Conservation (phyloP, 2,329 filamentous ascomycete species). For the Plectosphaerella sp. region DNA sequence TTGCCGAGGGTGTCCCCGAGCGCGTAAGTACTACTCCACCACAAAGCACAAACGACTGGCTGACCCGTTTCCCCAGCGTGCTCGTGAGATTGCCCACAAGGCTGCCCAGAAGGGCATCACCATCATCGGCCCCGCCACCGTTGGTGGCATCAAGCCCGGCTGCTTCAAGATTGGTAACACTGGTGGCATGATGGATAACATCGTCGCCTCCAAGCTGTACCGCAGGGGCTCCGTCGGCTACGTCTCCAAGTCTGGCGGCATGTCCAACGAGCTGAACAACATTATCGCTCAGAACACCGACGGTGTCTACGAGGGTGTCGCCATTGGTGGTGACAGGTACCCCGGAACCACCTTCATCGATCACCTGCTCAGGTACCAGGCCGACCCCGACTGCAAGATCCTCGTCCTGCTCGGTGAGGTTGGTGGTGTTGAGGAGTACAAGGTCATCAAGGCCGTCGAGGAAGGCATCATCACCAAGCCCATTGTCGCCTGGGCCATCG, state of each 20-base stretch:
- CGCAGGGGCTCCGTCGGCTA: slow-evolving; percentile 98
- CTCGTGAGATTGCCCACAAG: slow-evolving; percentile 94
- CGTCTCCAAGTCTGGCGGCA: slow-evolving; percentile 99
- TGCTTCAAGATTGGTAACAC: slow-evolving; percentile 99
- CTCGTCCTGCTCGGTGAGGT: slow-evolving; percentile 94
- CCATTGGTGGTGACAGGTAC: slow-evolving; percentile 98
- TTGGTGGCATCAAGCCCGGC: slow-evolving; percentile 98
- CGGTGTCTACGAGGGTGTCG: slow-evolving; percentile 98
- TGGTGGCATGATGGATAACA: slow-evolving; percentile 99
- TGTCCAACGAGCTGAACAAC: slow-evolving; percentile 99
- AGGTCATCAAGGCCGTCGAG: slow-evolving; percentile 98
- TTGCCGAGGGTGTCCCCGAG: slow-evolving; percentile 98
- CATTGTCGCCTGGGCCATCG: slow-evolving; percentile 98
- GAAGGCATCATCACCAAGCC: slow-evolving; percentile 93
- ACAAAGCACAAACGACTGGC: neutral
- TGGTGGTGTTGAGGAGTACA: slow-evolving; percentile 99
- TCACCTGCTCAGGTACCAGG: slow-evolving; percentile 93
- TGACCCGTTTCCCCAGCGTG: slow-evolving; percentile 54
- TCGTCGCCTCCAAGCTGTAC: slow-evolving; percentile 99
- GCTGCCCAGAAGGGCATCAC: slow-evolving; percentile 98
- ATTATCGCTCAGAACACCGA: slow-evolving; percentile 95
- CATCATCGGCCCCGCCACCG: slow-evolving; percentile 97
- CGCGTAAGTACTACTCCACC: slow-evolving; percentile 59
- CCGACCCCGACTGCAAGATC: slow-evolving; percentile 97
- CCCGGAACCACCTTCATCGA: slow-evolving; percentile 99